Conservation (phyloP, 106 monocot species). For the Iris macrosiphon region DNA sequence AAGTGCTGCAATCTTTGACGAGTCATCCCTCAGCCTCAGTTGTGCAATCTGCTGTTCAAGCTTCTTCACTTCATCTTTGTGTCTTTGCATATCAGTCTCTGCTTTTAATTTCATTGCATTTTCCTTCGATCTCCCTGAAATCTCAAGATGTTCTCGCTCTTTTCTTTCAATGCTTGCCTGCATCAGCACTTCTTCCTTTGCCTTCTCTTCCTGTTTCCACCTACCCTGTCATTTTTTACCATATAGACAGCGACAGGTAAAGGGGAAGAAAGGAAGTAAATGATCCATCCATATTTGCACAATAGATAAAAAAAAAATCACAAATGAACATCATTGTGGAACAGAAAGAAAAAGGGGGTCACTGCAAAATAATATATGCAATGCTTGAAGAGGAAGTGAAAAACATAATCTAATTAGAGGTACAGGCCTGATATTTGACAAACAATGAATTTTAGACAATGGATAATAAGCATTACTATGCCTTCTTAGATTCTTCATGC, state of each 20-base stretch:
- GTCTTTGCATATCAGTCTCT: constrained; percentile 44
- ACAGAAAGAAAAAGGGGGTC: background rate
- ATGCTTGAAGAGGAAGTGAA: no score
- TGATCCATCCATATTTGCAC: background rate
- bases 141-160: constrained; percentile 46
- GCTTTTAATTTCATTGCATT: constrained; percentile 40
- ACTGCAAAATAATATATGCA: no score
- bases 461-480: no score
- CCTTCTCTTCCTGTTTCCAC: constrained; percentile 43
- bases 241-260: background rate
- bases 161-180: constrained; percentile 23
- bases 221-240: constrained; percentile 30
- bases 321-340: background rate
- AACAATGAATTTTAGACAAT: no score
- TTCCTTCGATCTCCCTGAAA: constrained; percentile 39
- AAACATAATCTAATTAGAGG: no score
- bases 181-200: constrained; percentile 31
- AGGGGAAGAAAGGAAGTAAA: background rate
- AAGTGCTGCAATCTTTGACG: constrained; percentile 35
- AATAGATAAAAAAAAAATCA: constrained; percentile 16
- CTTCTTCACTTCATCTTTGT: constrained; percentile 35
- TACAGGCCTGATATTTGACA: no score
- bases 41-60: constrained; percentile 53
- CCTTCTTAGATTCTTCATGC: background rate
- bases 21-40: constrained; percentile 22